Evolutionary conservation across 2,329 filamentous ascomycete species (phyloP).

Genomic region (Claviceps citrina): DNA sequence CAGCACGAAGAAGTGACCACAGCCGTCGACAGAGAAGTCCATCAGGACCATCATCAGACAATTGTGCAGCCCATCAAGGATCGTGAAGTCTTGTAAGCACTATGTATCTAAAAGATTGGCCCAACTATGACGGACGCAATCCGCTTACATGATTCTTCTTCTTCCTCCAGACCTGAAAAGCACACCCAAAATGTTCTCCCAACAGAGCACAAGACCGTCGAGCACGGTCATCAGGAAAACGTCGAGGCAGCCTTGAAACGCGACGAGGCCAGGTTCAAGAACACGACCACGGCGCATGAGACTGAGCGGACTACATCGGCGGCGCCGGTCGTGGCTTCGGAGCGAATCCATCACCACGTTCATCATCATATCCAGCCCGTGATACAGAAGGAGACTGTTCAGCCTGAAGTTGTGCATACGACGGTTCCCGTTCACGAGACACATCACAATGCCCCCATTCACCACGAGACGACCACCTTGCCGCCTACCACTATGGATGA

Average conservation of each 20-base stretch:
- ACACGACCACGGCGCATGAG: slow-evolving; percentile 15
- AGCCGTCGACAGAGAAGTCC: slow-evolving; percentile 51
- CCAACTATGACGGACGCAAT: too few relatives aligned
- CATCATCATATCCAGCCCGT: slow-evolving; percentile 58
- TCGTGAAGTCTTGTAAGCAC: slow-evolving; percentile 28
- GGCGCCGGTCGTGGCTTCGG: slow-evolving; percentile 14
- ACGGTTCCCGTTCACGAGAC: slow-evolving; percentile 58
- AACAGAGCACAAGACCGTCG: slow-evolving; percentile 44
- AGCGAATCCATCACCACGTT: slow-evolving; percentile 29
- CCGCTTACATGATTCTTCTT: too few relatives aligned
- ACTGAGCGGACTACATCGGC: slow-evolving; percentile 15
- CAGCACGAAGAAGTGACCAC: slow-evolving; percentile 46
- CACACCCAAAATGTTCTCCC: slow-evolving; percentile 43
- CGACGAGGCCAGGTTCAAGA: slow-evolving; percentile 28
- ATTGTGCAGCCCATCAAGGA: slow-evolving; percentile 45
- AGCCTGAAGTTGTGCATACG: slow-evolving; percentile 54
- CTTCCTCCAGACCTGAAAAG: slow-evolving; percentile 39
- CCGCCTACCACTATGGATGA: slow-evolving; percentile 50
- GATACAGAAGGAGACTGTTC: slow-evolving; percentile 52
- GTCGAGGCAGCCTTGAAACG: slow-evolving; percentile 31
- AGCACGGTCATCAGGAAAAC: slow-evolving; percentile 41
- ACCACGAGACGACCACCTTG: slow-evolving; percentile 49
- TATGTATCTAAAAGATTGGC: too few relatives aligned
- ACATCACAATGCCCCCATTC: slow-evolving; percentile 50
- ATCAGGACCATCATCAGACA: slow-evolving; percentile 59